Evolutionary conservation across 306 rosid species (phyloP).

Genomic region (Rubus idaeus): DNA sequence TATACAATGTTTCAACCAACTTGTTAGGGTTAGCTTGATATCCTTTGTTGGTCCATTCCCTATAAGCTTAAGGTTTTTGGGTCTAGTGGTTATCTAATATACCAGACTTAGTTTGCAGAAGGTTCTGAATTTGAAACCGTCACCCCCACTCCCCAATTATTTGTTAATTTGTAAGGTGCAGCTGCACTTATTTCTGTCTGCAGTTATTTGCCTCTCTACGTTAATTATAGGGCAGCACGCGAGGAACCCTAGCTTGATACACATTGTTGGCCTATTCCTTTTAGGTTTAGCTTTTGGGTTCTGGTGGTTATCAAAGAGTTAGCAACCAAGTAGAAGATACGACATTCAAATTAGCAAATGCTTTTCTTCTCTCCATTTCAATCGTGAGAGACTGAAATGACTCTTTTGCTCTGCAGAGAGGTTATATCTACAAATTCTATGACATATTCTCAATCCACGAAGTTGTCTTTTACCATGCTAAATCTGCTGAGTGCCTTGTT

Average conservation of each 20-base stretch:
- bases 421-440: slow-evolving; percentile 29
- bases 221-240: background rate
- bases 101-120: background rate
- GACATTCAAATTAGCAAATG: slow-evolving; percentile 12
- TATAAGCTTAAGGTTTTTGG: background rate
- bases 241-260: background rate
- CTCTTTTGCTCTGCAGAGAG: slow-evolving; percentile 53
- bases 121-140: background rate
- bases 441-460: slow-evolving; percentile 49
- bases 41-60: background rate
- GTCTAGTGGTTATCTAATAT: background rate
- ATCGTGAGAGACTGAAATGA: slow-evolving; percentile 36
- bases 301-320: background rate
- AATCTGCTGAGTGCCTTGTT: slow-evolving; percentile 34
- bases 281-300: background rate
- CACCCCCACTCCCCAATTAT: background rate
- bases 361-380: slow-evolving; percentile 28
- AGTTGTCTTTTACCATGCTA: slow-evolving; percentile 37
- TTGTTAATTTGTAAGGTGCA: background rate
- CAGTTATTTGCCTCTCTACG: background rate
- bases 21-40: background rate
- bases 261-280: background rate
- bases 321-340: background rate
- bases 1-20: background rate
- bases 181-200: background rate